Base-by-base conservation (phyloP, 2,329 filamentous ascomycete species). In the Diaporthe batatas region DNA sequence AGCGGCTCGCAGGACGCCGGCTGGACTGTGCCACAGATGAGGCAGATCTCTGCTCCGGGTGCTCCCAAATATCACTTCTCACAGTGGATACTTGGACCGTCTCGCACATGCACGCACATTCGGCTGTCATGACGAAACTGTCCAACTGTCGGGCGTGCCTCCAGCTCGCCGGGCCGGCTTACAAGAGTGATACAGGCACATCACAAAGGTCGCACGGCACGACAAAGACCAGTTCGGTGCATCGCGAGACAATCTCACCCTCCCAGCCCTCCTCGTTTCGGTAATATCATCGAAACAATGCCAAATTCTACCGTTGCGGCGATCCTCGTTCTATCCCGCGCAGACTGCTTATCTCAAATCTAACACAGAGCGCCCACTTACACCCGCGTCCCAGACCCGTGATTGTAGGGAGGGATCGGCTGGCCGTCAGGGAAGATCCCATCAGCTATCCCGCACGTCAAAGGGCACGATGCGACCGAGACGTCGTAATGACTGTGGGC, bases 371-470 rank as follows among this genome's bases (percentile, higher is more conserved):
- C 44, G 34, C 58, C 68, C 55, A 57, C 55, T 42, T 53, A 53
- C 57, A 57, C 47, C 65, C 36, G 51, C 34, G 47, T 57, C 47
- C 65, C 55, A 42, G 47, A 64, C 62, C 59, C 36, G 58, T 62
- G 44, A 51, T 36, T 70, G 53, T 65, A 69, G 58, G 73, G 71
- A 70, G 65, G 51, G 67, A 73, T 73, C 53, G 34, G 53, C 51
- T 67, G 1, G 18, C 23, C 32, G 29, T 49, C 73, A 70, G 71
- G 73, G 73, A 74, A 67, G 53, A 73, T 73, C 73, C 70, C 70
- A 68, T 68, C 62, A 70, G 53, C 64, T 23, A 58, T 72, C 70
- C 65, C 57, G 65, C 73, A 70, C 70, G 70, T 74, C 70, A 67
- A 74, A 72, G 57, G 25, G 49, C 47, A 58, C 57, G 23, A 59